Evolutionary conservation across 345 rosid genomes (phyloP).

Genomic region (Gossypium herbaceum): DNA sequence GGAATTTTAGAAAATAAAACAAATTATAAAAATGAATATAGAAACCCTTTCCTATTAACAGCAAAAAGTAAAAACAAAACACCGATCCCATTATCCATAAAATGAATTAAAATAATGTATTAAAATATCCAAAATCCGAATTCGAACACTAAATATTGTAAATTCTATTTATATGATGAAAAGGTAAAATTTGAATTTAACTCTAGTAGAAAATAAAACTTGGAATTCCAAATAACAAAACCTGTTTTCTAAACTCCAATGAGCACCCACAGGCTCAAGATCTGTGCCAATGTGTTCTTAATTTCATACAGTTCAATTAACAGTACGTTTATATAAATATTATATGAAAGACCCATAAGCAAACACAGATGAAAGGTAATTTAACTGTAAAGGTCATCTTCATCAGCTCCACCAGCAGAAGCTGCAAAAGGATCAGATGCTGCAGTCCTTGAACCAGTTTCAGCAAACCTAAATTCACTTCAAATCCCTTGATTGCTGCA

Average conservation of each 20-base stretch:
- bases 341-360: neutral
- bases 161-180: neutral
- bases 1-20: too few species aligned
- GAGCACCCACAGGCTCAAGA: neutral
- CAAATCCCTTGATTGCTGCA: conserved; percentile 98
- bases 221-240: neutral
- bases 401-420: conserved; percentile 63
- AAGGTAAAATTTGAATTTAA: neutral
- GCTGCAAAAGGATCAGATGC: conserved; percentile 71
- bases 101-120: too few species aligned
- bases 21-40: too few species aligned
- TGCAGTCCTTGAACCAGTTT: conserved; percentile 32
- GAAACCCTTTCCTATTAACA: too few species aligned
- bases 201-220: neutral
- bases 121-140: too few species aligned
- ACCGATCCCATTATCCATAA: too few species aligned
- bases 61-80: too few species aligned
- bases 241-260: neutral
- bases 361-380: conserved; percentile 1
- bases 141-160: too few species aligned
- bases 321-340: neutral
- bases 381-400: conserved; percentile 87
- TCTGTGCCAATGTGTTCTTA: neutral
- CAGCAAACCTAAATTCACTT: conserved; percentile 69
- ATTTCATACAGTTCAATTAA: neutral